A percentile compares a stretch with the other conserved stretches of the same genome.
These are phyloP conservation scores for Pleurotus ostreatus DNA, from an alignment of 768 basidiomycete species.

Conservation along the genomic window DNA sequence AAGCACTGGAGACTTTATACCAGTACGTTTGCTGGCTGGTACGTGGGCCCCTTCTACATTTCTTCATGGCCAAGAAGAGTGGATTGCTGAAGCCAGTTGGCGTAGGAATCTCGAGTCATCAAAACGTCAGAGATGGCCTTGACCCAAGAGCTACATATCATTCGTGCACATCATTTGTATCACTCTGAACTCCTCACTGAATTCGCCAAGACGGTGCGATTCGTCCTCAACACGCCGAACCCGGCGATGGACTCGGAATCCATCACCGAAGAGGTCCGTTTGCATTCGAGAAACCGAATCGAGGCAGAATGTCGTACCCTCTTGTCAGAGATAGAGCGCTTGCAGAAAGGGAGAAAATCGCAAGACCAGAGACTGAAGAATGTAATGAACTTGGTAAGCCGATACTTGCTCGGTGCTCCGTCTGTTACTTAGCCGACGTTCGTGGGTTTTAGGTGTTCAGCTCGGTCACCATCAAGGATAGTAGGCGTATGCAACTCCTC, in stretches of 20 bases:
- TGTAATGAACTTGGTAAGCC: conserved; percentile 43
- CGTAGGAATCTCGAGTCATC: conserved; percentile 47
- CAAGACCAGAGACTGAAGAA: conserved; percentile 44
- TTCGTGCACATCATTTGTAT: conserved; percentile 58
- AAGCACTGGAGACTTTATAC: conserved; percentile 51
- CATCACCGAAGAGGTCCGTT: neutral
- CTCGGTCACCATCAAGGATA: conserved; percentile 45
- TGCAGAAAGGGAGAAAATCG: conserved; percentile 37
- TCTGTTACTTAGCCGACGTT: neutral
- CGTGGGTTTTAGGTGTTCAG: conserved; percentile 35
- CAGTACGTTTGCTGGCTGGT: conserved; percentile 46
- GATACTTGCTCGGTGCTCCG: neutral
- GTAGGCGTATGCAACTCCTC: conserved; percentile 33
- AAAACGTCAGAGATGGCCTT: conserved; percentile 35
- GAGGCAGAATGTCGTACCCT: conserved; percentile 46
- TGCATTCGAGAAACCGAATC: neutral
- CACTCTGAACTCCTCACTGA: conserved; percentile 52
- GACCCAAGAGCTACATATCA: conserved; percentile 53
- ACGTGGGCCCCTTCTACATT: conserved; percentile 12
- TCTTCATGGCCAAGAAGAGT: neutral
- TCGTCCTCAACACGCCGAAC: conserved; percentile 45
- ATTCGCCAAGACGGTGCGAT: conserved; percentile 47
- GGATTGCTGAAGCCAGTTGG: neutral
- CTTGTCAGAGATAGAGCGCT: conserved; percentile 43
- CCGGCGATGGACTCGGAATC: conserved; percentile 42